A percentile compares a stretch with the other conserved stretches of the same genome.
Conservation (phyloP, 371 early-diverging fungal genomes). For the Nematocida sp. region DNA sequence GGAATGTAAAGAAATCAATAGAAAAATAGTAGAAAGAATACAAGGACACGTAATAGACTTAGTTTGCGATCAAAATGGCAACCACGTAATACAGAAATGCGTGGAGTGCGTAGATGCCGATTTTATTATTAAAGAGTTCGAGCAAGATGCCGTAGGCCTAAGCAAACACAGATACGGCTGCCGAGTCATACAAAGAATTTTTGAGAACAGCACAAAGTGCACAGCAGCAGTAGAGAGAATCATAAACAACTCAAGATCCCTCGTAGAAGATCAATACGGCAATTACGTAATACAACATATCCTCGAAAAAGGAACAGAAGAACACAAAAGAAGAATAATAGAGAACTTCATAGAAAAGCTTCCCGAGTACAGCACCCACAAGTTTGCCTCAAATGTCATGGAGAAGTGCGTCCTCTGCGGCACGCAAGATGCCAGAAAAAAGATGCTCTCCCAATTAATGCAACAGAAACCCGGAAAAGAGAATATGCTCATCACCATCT, state of each 20-base stretch:
- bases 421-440: slow-evolving; percentile 70
- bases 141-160: slow-evolving; percentile 83
- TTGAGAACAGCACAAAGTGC: slow-evolving; percentile 75
- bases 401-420: slow-evolving; percentile 72
- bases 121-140: slow-evolving; percentile 89
- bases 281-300: slow-evolving; percentile 99
- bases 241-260: slow-evolving; percentile 73
- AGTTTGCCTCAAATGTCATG: slow-evolving; percentile 97
- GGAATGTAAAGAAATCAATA: slow-evolving; percentile 74
- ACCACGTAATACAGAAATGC: slow-evolving; percentile 98
- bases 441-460: slow-evolving; percentile 78
- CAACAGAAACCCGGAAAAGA: slow-evolving; percentile 65
- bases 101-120: slow-evolving; percentile 71
- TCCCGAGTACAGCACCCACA: slow-evolving; percentile 72
- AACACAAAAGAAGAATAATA: slow-evolving; percentile 70
- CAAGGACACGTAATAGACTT: slow-evolving; percentile 86
- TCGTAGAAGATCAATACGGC: slow-evolving; percentile 97
- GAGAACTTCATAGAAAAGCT: slow-evolving; percentile 70
- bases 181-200: slow-evolving; percentile 96
- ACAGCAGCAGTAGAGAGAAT: slow-evolving; percentile 55
- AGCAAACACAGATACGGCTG: slow-evolving; percentile 99
- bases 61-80: slow-evolving; percentile 98
- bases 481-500: slow-evolving; percentile 81
- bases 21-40: slow-evolving; percentile 75
- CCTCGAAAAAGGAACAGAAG: slow-evolving; percentile 77